phyloP scores from a whole-genome alignment of 495 filamentous ascomycete genomes.

The Aspergillus indologenus region DNA sequence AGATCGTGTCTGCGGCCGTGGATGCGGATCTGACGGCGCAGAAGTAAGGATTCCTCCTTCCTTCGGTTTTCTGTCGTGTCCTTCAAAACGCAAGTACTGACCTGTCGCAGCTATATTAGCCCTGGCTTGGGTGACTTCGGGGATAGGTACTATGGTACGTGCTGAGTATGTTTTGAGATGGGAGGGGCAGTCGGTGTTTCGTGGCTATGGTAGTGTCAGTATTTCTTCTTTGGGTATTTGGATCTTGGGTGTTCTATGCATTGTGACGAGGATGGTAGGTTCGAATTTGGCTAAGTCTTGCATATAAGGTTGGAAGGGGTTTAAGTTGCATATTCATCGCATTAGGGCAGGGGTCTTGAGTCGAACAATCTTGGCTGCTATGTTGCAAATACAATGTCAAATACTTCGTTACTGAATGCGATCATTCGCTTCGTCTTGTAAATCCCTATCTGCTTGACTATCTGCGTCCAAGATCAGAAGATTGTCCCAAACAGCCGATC shows the following conservation, averaged over 20 bases:
- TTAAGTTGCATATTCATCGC: no score
- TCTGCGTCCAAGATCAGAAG: slow-evolving; percentile 7
- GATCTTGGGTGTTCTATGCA: background rate
- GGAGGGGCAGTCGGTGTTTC: background rate
- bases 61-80: background rate
- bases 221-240: background rate
- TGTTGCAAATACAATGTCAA: no score
- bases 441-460: background rate
- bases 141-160: slow-evolving; percentile 24
- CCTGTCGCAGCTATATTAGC: slow-evolving; percentile 16
- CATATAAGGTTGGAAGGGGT: background rate
- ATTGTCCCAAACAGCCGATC: slow-evolving; percentile 84
- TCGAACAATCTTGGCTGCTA: no score
- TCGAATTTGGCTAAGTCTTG: background rate
- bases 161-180: background rate
- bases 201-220: no score
- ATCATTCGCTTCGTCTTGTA: background rate
- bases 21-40: slow-evolving; percentile 16
- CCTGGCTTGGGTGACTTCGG: slow-evolving; percentile 25
- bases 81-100: background rate
- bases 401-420: no score
- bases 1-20: slow-evolving; percentile 21
- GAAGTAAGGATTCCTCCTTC: slow-evolving; percentile 17
- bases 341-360: no score
- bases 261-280: background rate